Evolutionary conservation across 176 grass and related monocot genomes (phyloP), one percentile per base, ranked within the genome.

Genomic region (Miscanthus lutarioriparius): DNA sequence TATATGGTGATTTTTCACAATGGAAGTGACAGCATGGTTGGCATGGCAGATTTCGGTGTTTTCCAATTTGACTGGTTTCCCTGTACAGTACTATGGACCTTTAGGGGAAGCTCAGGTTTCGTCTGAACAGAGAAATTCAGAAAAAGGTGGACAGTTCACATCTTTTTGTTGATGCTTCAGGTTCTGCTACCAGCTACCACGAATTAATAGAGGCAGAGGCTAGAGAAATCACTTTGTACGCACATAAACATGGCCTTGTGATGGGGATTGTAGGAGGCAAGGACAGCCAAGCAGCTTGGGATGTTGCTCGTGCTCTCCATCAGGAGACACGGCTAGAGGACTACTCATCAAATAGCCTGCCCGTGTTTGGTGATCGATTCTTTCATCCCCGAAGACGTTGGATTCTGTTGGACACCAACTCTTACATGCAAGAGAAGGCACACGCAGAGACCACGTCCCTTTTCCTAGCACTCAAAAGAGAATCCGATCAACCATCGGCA

Each of bases 21-120:
- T 26, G 83, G 83, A 1, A 85, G 65, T 4, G 33, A 35, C 1
- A 1, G 7, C 0, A 36, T 0, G 0, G 1, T 79, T 62, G 27
- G 78, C 8, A 4, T 59, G 0, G 0, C 0, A 0, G 15, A 39
- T 22, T 28, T 41, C 1, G 9, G 40, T 0, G 11, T 41, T 41
- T 2, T 41, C 11, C 40, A 41, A 2, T 41, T 41, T 41, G 40
- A 41, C 2, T 33, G 32, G 32, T 33, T 33, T 33, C 32, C 32
- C 8, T 41, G 40, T 41, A 1, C 8, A 41, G 40, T 11, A n/a
- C 53, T 77, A 0, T 84, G 47, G 47, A 85, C 74, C 7, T 85
- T 77, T 2, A 40, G 12, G 66, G 71, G 82, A 10, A 75, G 40
- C 40, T 41, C 1, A 10, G 40, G 40, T 41, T 41, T 41, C 40